Evolutionary conservation across 306 rosid genomes (phyloP).

Genomic region (Fragaria nilgerrensis): DNA sequence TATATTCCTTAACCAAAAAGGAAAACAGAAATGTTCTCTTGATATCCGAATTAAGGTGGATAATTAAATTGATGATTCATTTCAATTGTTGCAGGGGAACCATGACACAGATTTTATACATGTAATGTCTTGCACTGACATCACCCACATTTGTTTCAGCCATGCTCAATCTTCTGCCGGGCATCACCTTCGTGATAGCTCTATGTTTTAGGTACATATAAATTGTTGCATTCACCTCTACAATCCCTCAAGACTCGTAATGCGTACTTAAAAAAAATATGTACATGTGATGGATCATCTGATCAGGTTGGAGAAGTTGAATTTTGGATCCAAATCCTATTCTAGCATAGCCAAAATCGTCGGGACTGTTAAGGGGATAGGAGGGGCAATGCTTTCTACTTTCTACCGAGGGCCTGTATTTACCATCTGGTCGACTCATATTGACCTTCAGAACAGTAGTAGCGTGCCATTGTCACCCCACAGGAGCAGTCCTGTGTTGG

Average conservation of each 20-base stretch:
- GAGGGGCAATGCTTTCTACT: neutral
- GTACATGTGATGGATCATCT: neutral
- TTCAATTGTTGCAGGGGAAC: neutral
- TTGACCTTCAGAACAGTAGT: neutral
- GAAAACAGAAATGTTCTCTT: neutral
- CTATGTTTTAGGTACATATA: neutral
- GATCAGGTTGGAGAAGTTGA: neutral
- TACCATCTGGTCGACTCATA: neutral
- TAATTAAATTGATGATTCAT: neutral
- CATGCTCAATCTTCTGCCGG: neutral
- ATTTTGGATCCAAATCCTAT: neutral
- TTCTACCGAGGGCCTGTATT: slow-evolving; percentile 1
- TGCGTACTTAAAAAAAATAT: too few relatives aligned
- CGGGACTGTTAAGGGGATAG: neutral
- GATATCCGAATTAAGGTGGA: neutral
- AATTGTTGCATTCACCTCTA: neutral
- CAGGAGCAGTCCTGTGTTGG: neutral
- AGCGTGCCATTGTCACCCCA: neutral
- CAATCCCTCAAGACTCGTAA: neutral
- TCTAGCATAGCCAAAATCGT: neutral
- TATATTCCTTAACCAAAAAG: neutral
- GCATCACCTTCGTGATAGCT: neutral
- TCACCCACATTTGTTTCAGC: neutral
- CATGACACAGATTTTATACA: neutral
- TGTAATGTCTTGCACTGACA: neutral